Conservation (phyloP, 192 early-diverging fungal genomes). For the Backusella tarrabulga region DNA sequence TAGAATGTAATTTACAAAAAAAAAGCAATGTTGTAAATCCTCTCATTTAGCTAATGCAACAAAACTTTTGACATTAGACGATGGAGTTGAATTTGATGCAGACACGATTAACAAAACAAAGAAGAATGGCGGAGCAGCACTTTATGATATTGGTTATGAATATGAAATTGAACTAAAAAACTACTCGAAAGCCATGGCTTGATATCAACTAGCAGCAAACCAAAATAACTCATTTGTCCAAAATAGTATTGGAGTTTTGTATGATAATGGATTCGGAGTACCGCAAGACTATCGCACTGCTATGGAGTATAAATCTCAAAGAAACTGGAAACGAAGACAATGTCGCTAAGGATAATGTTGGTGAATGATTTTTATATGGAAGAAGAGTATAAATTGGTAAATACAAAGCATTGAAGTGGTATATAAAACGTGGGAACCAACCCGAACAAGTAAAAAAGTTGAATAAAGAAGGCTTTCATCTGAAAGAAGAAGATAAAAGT, state of each 20-base stretch:
- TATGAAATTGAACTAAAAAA: neutral
- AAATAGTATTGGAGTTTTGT: neutral
- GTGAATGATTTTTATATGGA: neutral
- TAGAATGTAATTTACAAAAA: neutral
- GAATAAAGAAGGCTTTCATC: too few species aligned
- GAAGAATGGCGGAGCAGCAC: neutral
- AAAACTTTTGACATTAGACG: neutral
- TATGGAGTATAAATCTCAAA: neutral
- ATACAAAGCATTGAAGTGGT: neutral
- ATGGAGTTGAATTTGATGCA: neutral
- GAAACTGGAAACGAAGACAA: neutral
- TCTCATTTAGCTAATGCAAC: neutral
- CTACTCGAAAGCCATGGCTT: neutral
- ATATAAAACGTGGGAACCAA: neutral
- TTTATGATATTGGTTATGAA: neutral
- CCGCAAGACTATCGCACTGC: neutral
- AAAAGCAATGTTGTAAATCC: neutral
- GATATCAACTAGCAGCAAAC: neutral
- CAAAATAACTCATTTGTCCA: neutral
- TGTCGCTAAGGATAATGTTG: neutral
- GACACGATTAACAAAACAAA: neutral
- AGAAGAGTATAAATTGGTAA: neutral
- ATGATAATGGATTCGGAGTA: neutral
- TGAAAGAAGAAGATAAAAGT: too few species aligned
- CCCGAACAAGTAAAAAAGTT: too few species aligned